A percentile compares a stretch with the other conserved stretches of the same genome.
phyloP scores from a whole-genome alignment of 179 eudicot genomes.

The Sideroxylon spinosum region DNA sequence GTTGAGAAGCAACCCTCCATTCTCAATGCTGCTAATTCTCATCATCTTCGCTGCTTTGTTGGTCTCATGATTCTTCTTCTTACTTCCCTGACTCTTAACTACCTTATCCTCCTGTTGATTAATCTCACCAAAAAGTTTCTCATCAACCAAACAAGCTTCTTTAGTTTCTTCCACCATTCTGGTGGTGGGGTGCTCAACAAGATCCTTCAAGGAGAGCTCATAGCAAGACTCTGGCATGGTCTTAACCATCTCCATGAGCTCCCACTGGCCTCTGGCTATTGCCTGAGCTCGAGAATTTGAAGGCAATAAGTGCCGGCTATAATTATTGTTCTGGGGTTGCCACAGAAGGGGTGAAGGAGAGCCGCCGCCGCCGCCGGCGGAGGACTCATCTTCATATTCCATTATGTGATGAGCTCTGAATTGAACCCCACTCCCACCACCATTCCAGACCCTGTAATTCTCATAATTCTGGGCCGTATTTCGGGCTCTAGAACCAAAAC shows the following conservation, averaged over 20 bases:
- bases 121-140: constrained; percentile 13
- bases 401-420: constrained; percentile 19
- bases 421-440: constrained; percentile 24
- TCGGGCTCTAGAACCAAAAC: constrained; percentile 13
- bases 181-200: constrained; percentile 41
- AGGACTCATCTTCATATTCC: constrained; percentile 28
- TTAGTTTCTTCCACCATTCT: constrained; percentile 16
- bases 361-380: constrained; percentile 10
- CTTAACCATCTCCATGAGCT: constrained; percentile 81
- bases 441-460: constrained; percentile 3
- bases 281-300: constrained; percentile 58
- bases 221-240: constrained; percentile 72
- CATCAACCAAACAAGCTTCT: constrained; percentile 23
- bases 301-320: constrained; percentile 26
- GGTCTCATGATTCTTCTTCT: constrained; percentile 34
- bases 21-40: constrained; percentile 44
- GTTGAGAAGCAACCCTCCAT: constrained; percentile 50
- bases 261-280: constrained; percentile 66
- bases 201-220: constrained; percentile 64
- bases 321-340: constrained; percentile 12
- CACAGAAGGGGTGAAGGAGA: constrained; percentile 45
- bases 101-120: constrained; percentile 11
- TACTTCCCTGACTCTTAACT: constrained; percentile 25
- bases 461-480: constrained; percentile 24
- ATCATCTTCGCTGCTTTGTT: constrained; percentile 43